phyloP scores from a whole-genome alignment of 179 eudicot genomes.

The Nepenthes alata region DNA sequence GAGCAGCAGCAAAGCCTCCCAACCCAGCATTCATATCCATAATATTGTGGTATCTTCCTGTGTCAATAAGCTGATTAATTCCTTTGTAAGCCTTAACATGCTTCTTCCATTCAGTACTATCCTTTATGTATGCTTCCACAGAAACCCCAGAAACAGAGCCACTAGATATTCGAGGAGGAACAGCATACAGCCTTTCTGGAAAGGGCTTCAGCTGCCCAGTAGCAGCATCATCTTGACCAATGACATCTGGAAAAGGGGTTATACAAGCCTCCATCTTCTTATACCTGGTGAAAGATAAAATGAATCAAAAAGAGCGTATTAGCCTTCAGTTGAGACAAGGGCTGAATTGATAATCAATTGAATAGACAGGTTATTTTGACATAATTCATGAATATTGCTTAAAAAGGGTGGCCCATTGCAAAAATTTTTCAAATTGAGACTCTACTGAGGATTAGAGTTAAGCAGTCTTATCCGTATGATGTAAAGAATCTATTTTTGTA shows the following conservation, averaged over 20 bases:
- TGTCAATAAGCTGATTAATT: slow-evolving; percentile 50
- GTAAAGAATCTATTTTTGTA: too few species aligned
- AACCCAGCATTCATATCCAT: slow-evolving; percentile 88
- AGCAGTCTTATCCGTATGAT: too few species aligned
- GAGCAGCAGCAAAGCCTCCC: slow-evolving; percentile 82
- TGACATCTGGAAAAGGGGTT: slow-evolving; percentile 37
- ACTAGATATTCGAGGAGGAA: slow-evolving; percentile 61
- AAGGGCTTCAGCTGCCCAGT: slow-evolving; percentile 45
- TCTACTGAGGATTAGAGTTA: too few species aligned
- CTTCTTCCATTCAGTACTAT: slow-evolving; percentile 57
- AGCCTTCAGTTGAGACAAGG: not conserved
- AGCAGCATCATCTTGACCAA: slow-evolving; percentile 14
- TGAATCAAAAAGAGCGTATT: not conserved
- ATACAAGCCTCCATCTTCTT: slow-evolving; percentile 66
- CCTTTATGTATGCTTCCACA: slow-evolving; percentile 44
- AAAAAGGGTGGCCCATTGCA: too few species aligned
- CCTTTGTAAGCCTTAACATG: slow-evolving; percentile 64
- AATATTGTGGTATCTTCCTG: slow-evolving; percentile 75
- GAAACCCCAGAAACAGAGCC: slow-evolving; percentile 58
- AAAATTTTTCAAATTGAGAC: too few species aligned
- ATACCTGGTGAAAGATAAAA: slow-evolving; percentile 33
- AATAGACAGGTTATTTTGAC: not conserved
- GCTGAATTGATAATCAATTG: not conserved
- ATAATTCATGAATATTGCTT: too few species aligned
- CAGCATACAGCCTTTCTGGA: slow-evolving; percentile 57